phyloP scores from a whole-genome alignment of 148 eudicot species.

The Polygonum aviculare region DNA sequence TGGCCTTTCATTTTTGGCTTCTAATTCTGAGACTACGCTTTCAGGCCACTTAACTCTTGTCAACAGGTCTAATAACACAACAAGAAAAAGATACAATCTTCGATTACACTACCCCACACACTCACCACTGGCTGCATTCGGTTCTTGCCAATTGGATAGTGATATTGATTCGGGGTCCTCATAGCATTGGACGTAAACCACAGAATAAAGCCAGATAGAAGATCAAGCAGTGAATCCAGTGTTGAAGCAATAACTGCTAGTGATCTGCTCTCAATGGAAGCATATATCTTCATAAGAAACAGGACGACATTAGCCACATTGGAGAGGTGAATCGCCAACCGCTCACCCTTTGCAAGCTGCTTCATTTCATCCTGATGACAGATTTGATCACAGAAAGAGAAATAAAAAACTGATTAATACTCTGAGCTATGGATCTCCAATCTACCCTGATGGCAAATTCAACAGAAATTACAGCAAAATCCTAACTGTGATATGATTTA shows the following conservation, averaged over 20 bases:
- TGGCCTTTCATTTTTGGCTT: not conserved
- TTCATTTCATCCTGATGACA: slow-evolving; percentile 26
- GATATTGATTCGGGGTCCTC: slow-evolving; percentile 38
- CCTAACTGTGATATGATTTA: not conserved
- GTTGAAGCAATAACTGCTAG: slow-evolving; percentile 54
- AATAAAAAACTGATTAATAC: not conserved
- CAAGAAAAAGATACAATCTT: not conserved
- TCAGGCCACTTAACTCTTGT: not conserved
- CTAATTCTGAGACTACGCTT: not conserved
- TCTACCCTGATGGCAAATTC: not conserved
- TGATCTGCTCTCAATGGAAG: slow-evolving; percentile 42
- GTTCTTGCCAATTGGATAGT: slow-evolving; percentile 49
- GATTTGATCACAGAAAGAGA: not conserved
- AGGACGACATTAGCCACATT: slow-evolving; percentile 40
- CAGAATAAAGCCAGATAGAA: slow-evolving; percentile 44
- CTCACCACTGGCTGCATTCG: slow-evolving; percentile 61
- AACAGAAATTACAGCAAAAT: not conserved
- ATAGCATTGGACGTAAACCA: slow-evolving; percentile 54
- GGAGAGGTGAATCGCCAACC: slow-evolving; percentile 30
- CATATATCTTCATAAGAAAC: slow-evolving; percentile 41
- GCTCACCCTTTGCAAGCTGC: slow-evolving; percentile 37
- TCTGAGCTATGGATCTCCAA: not conserved
- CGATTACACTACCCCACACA: not conserved
- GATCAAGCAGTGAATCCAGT: slow-evolving; percentile 47
- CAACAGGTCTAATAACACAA: not conserved